Percentiles rank a stretch among this genome's conserved stretches.
These are phyloP conservation scores for Agaricus blazei DNA, from an alignment of 768 basidiomycete genomes.

Conservation along the genomic window DNA sequence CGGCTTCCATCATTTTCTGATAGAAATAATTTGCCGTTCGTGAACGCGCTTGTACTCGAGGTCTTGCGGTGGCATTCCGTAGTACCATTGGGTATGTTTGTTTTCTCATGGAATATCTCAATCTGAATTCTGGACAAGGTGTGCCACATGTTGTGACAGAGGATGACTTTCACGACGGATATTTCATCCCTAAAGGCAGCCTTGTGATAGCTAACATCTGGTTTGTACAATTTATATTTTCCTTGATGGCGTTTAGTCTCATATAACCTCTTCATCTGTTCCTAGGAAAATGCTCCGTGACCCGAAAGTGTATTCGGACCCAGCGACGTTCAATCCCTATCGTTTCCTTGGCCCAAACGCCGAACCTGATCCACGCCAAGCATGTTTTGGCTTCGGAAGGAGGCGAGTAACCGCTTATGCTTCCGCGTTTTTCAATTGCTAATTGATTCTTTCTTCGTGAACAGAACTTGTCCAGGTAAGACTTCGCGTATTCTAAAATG, in stretches of 20 bases:
- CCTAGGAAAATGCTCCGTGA: constrained; percentile 39
- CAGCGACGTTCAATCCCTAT: constrained; percentile 40
- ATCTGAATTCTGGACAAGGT: constrained; percentile 13
- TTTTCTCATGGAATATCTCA: constrained; percentile 3
- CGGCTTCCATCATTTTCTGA: constrained; percentile 36
- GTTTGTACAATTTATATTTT: constrained; percentile 11
- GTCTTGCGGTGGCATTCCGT: constrained; percentile 30
- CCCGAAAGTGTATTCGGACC: constrained; percentile 34
- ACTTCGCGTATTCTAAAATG: not conserved
- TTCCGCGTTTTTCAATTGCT: not conserved
- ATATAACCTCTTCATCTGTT: not conserved
- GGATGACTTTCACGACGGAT: constrained; percentile 38
- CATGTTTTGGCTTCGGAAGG: constrained; percentile 53
- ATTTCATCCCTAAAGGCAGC: constrained; percentile 37
- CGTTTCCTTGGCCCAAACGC: constrained; percentile 38
- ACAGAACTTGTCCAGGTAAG: constrained; percentile 31
- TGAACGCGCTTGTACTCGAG: constrained; percentile 33
- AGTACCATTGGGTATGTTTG: constrained; percentile 23
- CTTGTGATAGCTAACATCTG: constrained; percentile 30
- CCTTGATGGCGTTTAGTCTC: not conserved
- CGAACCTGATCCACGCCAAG: constrained; percentile 36
- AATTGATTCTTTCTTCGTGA: not conserved
- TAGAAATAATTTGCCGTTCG: constrained; percentile 33
- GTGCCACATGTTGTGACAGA: constrained; percentile 37
- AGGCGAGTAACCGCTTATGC: constrained; percentile 21